These are phyloP conservation scores for Wickerhamiella brachini DNA, from an alignment of 805 yeast species.

Conservation along the genomic window DNA sequence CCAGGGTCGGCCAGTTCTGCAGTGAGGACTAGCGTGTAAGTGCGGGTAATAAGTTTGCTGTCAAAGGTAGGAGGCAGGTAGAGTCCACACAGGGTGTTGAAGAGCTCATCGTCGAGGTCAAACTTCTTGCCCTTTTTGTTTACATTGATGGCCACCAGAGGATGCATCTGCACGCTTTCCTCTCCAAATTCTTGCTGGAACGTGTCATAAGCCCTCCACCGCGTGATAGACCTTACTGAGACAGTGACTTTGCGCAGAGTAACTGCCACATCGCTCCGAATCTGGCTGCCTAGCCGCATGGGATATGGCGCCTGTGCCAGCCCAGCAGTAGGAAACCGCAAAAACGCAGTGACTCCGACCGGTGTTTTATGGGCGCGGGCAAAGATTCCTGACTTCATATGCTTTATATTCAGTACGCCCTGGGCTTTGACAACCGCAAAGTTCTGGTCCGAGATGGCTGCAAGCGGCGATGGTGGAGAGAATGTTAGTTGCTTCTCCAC, in stretches of 20 bases:
- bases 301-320: slow-evolving; percentile 1
- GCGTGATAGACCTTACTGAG: not conserved
- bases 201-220: not conserved
- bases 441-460: not conserved
- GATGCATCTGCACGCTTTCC: not conserved
- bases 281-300: not conserved
- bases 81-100: not conserved
- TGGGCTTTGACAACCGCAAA: not conserved
- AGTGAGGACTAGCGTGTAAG: not conserved
- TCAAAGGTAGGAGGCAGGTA: not conserved
- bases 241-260: not conserved
- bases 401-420: not conserved
- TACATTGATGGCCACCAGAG: not conserved
- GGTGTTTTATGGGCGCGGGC: not conserved
- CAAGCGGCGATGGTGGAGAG: not conserved
- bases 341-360: not conserved
- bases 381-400: not conserved
- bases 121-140: not conserved
- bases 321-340: not conserved
- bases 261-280: not conserved
- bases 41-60: not conserved
- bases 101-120: not conserved
- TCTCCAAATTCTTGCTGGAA: not conserved
- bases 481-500: slow-evolving; percentile 4
- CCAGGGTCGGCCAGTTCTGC: not conserved